Evolutionary conservation across 192 early-diverging fungal genomes (phyloP).

Genomic region (Backusella australiensis): DNA sequence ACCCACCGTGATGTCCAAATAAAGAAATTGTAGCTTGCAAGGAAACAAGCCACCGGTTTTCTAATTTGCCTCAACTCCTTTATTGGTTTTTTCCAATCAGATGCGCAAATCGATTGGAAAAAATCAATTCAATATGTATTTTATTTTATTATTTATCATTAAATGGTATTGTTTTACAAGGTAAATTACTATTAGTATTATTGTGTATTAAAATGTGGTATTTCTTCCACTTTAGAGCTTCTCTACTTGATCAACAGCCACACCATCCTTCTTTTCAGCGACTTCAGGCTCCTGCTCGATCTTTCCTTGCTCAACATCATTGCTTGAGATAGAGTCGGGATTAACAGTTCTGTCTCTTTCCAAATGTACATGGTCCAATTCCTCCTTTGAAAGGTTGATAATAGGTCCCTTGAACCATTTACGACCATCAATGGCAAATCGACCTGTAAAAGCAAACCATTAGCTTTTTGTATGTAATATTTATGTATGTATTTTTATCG

Average conservation of each 20-base stretch:
- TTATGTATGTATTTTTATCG: neutral
- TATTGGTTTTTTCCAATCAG: too few relatives aligned
- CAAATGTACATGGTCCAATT: neutral
- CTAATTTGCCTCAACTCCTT: too few relatives aligned
- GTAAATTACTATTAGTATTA: neutral
- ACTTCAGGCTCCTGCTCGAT: neutral
- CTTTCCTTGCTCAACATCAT: neutral
- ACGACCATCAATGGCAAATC: constrained; percentile 14
- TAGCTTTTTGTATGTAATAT: neutral
- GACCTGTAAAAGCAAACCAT: neutral
- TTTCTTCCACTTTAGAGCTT: neutral
- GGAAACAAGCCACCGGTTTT: neutral
- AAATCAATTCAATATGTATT: neutral
- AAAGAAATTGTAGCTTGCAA: neutral
- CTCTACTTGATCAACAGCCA: neutral
- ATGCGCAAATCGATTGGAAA: too few relatives aligned
- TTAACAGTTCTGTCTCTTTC: neutral
- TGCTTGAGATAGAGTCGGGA: neutral
- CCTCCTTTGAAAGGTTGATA: constrained; percentile 2
- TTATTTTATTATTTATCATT: neutral
- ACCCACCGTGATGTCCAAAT: neutral
- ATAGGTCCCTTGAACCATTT: constrained; percentile 22
- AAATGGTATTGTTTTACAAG: neutral
- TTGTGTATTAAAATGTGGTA: neutral
- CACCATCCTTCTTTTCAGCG: neutral